A percentile compares a stretch with the other conserved stretches of the same genome.
Conservation (phyloP, 2,329 filamentous ascomycete genomes). For the Fulvia fulva region DNA sequence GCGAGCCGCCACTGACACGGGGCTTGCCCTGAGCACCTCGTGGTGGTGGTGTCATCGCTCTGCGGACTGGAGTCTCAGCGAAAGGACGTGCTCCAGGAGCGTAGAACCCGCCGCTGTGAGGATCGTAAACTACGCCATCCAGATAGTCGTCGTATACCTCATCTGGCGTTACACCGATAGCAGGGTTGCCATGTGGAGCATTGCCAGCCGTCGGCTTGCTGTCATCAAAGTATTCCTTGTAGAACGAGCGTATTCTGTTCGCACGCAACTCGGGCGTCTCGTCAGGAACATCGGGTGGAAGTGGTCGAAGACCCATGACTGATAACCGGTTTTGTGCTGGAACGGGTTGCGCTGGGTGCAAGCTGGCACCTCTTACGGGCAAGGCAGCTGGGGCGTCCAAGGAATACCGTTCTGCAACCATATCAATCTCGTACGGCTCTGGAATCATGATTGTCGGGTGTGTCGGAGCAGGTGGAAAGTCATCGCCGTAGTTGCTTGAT, state of each 20-base stretch:
- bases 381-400: constrained; percentile 11
- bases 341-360: constrained; percentile 6
- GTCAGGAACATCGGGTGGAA: constrained; percentile 79
- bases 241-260: constrained; percentile 96
- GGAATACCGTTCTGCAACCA: constrained; percentile 25
- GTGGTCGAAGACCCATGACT: constrained; percentile 65
- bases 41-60: constrained; percentile 94
- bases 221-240: constrained; percentile 99
- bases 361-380: constrained; percentile 16
- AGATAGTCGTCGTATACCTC: constrained; percentile 70
- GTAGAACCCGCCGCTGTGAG: constrained; percentile 63
- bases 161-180: constrained; percentile 55
- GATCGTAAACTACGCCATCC: constrained; percentile 54
- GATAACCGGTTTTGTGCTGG: constrained; percentile 44
- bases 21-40: constrained; percentile 47
- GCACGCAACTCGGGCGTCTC: constrained; percentile 93
- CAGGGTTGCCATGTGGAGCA: constrained; percentile 25
- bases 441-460: constrained; percentile 17
- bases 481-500: constrained; percentile 30
- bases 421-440: constrained; percentile 26
- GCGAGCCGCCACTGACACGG: constrained; percentile 43
- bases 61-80: constrained; percentile 77
- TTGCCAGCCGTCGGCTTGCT: constrained; percentile 52
- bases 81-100: constrained; percentile 56
- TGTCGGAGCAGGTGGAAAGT: constrained; percentile 14